Evolutionary conservation across 345 rosid genomes (phyloP).

Genomic region (Salix koriyanagi): DNA sequence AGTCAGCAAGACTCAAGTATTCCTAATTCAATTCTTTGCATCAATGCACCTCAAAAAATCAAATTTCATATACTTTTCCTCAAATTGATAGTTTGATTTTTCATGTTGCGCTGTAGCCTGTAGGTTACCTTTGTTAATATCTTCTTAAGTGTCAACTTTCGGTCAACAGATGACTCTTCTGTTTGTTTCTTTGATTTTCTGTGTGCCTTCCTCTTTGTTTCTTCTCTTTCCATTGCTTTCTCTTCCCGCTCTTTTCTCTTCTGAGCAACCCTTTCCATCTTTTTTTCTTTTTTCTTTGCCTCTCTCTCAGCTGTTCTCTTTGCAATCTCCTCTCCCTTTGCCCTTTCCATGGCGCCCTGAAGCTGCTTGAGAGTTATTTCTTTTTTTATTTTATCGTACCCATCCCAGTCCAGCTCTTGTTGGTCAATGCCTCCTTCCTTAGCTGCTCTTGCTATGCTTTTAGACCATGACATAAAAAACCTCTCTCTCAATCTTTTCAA

Average conservation of each 20-base stretch:
- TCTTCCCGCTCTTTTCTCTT: constrained; percentile 49
- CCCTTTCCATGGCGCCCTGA: constrained; percentile 40
- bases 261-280: constrained; percentile 45
- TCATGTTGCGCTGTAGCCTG: not conserved
- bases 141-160: constrained; percentile 41
- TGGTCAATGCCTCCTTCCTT: constrained; percentile 60
- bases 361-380: constrained; percentile 47
- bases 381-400: constrained; percentile 50
- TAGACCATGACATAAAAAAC: constrained; percentile 46
- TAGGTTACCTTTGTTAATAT: constrained; percentile 56
- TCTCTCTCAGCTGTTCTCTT: constrained; percentile 42
- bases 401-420: constrained; percentile 63
- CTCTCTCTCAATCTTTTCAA: constrained; percentile 41
- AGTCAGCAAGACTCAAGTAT: not conserved
- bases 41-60: not conserved
- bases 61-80: not conserved
- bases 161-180: constrained; percentile 21
- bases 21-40: not conserved
- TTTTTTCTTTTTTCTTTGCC: constrained; percentile 50
- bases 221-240: constrained; percentile 36
- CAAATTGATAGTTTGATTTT: not conserved
- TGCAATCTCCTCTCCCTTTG: constrained; percentile 39
- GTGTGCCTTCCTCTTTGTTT: constrained; percentile 22
- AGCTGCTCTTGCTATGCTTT: constrained; percentile 60
- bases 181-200: constrained; percentile 27